Percentiles rank a stretch among this genome's conserved stretches.
Conservation (phyloP, 495 filamentous ascomycete genomes). For the Talaromyces borbonicus region DNA sequence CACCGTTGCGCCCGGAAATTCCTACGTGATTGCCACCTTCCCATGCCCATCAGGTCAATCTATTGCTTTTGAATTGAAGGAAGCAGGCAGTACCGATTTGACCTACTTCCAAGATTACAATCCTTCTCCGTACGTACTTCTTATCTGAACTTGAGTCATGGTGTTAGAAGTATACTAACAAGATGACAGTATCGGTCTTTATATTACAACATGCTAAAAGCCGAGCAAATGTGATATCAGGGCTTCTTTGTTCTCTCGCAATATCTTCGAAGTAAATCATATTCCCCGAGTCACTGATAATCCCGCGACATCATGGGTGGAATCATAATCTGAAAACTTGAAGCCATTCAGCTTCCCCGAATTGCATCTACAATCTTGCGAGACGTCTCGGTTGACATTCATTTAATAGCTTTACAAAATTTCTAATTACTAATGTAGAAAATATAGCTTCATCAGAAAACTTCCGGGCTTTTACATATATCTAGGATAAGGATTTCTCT, state of each 20-base stretch:
- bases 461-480: too few species aligned
- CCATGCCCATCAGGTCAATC: slow-evolving; percentile 44
- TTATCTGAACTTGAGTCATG: background rate
- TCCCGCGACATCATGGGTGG: too few species aligned
- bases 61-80: slow-evolving; percentile 42
- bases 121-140: slow-evolving; percentile 37
- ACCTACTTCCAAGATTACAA: slow-evolving; percentile 56
- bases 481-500: too few species aligned
- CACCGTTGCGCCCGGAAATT: slow-evolving; percentile 45
- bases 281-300: too few species aligned
- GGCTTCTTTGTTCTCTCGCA: background rate
- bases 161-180: slow-evolving; percentile 15
- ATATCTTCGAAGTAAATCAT: too few species aligned
- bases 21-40: slow-evolving; percentile 46
- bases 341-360: too few species aligned
- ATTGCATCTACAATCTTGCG: too few species aligned
- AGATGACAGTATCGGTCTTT: slow-evolving; percentile 45
- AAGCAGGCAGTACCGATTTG: slow-evolving; percentile 41
- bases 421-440: too few species aligned
- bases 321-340: too few species aligned
- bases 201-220: slow-evolving; percentile 46
- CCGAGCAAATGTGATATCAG: background rate
- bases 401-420: too few species aligned
- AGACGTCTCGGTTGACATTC: too few species aligned
- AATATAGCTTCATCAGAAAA: too few species aligned